Conservation (phyloP, 148 eudicot genomes). For the Chenopodium formosanum region DNA sequence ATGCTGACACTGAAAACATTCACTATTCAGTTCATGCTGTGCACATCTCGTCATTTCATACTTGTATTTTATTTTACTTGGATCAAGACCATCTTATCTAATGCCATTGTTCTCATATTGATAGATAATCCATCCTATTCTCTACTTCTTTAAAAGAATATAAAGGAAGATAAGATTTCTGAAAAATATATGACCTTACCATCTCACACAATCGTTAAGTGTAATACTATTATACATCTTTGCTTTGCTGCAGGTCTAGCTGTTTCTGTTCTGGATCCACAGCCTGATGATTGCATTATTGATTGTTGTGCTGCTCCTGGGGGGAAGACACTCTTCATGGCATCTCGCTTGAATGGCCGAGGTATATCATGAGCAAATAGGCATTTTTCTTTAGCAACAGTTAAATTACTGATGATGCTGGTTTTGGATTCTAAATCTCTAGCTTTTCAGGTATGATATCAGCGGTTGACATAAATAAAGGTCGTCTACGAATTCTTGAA, state of each 20-base stretch:
- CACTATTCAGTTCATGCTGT: not conserved
- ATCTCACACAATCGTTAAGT: not conserved
- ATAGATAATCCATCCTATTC: not conserved
- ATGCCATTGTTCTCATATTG: not conserved
- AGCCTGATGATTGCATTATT: slow-evolving; percentile 74
- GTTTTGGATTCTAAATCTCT: slow-evolving; percentile 10
- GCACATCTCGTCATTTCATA: slow-evolving; percentile 6
- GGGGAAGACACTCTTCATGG: slow-evolving; percentile 93
- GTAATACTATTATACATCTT: not conserved
- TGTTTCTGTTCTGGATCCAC: slow-evolving; percentile 83
- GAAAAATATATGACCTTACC: not conserved
- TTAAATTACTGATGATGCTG: not conserved
- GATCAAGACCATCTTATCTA: not conserved
- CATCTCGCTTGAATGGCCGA: slow-evolving; percentile 68
- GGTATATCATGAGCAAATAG: slow-evolving; percentile 38
- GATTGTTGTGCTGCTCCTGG: slow-evolving; percentile 99
- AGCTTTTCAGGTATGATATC: slow-evolving; percentile 56
- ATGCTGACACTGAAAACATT: slow-evolving; percentile 1
- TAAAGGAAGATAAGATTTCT: not conserved
- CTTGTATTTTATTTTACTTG: not conserved
- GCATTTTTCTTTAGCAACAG: not conserved
- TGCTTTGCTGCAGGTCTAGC: slow-evolving; percentile 58
- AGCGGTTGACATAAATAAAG: slow-evolving; percentile 81
- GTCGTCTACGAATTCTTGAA: slow-evolving; percentile 75
- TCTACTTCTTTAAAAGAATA: not conserved